Evolutionary conservation across 768 basidiomycete genomes (phyloP).

Genomic region (Chalciporus piperatus): DNA sequence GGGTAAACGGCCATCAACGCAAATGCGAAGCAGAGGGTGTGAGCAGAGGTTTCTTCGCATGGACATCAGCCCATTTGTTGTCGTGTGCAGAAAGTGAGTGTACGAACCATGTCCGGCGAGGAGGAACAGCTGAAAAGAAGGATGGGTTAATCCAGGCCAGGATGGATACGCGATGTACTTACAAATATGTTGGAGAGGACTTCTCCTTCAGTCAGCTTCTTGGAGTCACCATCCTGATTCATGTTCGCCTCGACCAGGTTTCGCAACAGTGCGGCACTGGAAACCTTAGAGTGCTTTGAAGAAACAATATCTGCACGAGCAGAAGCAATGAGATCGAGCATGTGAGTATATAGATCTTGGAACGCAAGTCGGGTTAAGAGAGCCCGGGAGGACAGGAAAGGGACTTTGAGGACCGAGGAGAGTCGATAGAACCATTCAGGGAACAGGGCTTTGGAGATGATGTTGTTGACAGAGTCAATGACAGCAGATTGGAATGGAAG

Average conservation of each 20-base stretch:
- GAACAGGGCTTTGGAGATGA: conserved; percentile 29
- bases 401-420: conserved; percentile 28
- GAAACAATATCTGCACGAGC: conserved; percentile 36
- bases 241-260: conserved; percentile 50
- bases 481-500: conserved; percentile 39
- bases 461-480: conserved; percentile 11
- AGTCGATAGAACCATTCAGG: conserved; percentile 35
- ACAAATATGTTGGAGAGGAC: conserved; percentile 50
- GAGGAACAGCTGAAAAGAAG: conserved; percentile 37
- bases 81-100: background rate
- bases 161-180: conserved; percentile 12
- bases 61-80: conserved; percentile 4
- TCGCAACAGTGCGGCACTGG: conserved; percentile 39
- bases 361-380: conserved; percentile 32
- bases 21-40: conserved; percentile 43
- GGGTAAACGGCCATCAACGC: conserved; percentile 49
- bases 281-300: conserved; percentile 18
- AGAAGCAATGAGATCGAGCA: conserved; percentile 39
- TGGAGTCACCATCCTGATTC: conserved; percentile 28
- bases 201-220: conserved; percentile 43
- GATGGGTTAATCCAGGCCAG: background rate
- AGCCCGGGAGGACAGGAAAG: conserved; percentile 34
- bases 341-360: conserved; percentile 37
- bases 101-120: conserved; percentile 47
- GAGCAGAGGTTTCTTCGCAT: conserved; percentile 44